Evolutionary conservation across 352 stramenopile species (phyloP).

Genomic region (Bremia lactucae): DNA sequence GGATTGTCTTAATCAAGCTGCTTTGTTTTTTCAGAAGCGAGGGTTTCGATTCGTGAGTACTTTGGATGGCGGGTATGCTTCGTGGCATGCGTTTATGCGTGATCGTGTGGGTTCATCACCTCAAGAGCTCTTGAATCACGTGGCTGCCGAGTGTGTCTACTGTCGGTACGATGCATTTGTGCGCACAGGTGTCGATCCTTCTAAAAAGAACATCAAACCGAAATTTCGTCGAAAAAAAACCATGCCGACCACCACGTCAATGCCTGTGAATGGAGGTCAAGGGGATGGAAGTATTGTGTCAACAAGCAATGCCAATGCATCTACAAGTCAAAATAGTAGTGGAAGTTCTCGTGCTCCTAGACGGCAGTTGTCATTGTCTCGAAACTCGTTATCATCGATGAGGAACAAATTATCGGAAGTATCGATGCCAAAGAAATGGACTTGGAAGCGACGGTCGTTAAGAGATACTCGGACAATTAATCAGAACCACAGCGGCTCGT

Average conservation of each 20-base stretch:
- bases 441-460: slow-evolving; percentile 37
- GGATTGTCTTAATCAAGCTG: slow-evolving; percentile 61
- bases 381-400: slow-evolving; percentile 42
- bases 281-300: slow-evolving; percentile 62
- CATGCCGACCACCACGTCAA: slow-evolving; percentile 58
- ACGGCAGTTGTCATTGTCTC: slow-evolving; percentile 42
- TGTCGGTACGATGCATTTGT: slow-evolving; percentile 71
- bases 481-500: slow-evolving; percentile 47
- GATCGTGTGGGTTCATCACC: slow-evolving; percentile 44
- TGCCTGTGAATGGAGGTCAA: slow-evolving; percentile 63
- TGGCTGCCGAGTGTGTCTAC: slow-evolving; percentile 58
- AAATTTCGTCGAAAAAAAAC: slow-evolving; percentile 49
- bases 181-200: slow-evolving; percentile 48
- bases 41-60: slow-evolving; percentile 74
- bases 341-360: slow-evolving; percentile 6
- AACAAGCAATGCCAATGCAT: slow-evolving; percentile 30
- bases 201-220: slow-evolving; percentile 29
- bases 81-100: slow-evolving; percentile 79
- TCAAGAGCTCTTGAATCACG: slow-evolving; percentile 60
- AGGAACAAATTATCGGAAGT: slow-evolving; percentile 48
- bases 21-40: slow-evolving; percentile 76
- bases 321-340: slow-evolving; percentile 18
- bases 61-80: slow-evolving; percentile 66
- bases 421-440: slow-evolving; percentile 56
- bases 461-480: slow-evolving; percentile 19